These are phyloP conservation scores for Boehmeria nivea DNA, from an alignment of 306 rosid species.

Conservation along the genomic window DNA sequence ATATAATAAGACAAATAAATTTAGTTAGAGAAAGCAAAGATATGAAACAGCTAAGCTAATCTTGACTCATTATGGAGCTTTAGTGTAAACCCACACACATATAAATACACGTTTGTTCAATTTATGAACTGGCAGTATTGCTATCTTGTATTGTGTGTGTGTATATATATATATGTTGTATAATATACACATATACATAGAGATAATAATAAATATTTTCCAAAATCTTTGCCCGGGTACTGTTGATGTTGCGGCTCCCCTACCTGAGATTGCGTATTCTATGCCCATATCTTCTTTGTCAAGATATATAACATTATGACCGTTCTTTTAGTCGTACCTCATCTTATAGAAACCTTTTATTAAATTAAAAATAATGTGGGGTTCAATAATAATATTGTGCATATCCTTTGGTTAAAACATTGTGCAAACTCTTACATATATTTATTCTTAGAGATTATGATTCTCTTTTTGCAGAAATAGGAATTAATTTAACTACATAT, in stretches of 20 bases:
- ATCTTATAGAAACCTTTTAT: not conserved
- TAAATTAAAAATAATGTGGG: not conserved
- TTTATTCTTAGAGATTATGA: no score
- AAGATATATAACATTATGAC: not conserved
- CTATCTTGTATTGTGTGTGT: no score
- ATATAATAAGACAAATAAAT: conserved; percentile 2
- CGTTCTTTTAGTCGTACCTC: conserved; percentile 4
- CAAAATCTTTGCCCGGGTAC: conserved; percentile 21
- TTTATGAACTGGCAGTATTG: not conserved
- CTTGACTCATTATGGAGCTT: conserved; percentile 7
- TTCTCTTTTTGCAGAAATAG: no score
- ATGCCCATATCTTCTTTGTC: conserved; percentile 7
- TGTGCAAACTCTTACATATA: no score
- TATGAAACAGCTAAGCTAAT: conserved; percentile 28
- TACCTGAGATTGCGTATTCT: not conserved
- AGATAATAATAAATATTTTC: not conserved
- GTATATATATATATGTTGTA: no score
- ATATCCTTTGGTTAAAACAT: no score
- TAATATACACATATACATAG: not conserved
- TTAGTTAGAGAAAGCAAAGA: conserved; percentile 2
- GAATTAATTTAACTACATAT: no score
- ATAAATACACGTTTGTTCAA: not conserved
- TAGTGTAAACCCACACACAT: not conserved
- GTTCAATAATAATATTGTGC: no score
- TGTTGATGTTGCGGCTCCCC: conserved; percentile 21